Percentiles rank a stretch among this genome's conserved stretches.
Conservation (phyloP, 2,329 filamentous ascomycete species). For the Nigrograna mackinnonii region DNA sequence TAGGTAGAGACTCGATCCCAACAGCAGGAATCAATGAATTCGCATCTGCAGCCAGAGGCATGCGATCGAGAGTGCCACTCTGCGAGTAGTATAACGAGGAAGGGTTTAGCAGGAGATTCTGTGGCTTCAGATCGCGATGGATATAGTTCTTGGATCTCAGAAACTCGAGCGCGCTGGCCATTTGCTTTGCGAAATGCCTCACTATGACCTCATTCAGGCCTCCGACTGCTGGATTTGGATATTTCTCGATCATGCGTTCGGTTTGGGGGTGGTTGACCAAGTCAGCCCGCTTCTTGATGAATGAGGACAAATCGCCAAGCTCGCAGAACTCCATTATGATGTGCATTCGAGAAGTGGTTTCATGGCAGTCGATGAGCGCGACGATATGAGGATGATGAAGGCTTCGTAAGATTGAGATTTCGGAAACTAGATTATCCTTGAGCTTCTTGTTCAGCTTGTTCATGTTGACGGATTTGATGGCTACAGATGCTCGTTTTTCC, state of each 20-base stretch:
- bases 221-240: slow-evolving; percentile 79
- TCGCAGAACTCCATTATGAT: slow-evolving; percentile 99
- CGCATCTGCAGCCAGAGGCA: slow-evolving; percentile 77
- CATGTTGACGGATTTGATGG: slow-evolving; percentile 95
- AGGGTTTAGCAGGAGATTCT: slow-evolving; percentile 90
- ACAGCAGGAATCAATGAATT: slow-evolving; percentile 80
- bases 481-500: slow-evolving; percentile 81
- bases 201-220: slow-evolving; percentile 97
- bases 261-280: slow-evolving; percentile 80
- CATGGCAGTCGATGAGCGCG: slow-evolving; percentile 90
- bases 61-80: slow-evolving; percentile 51
- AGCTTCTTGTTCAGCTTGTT: slow-evolving; percentile 92
- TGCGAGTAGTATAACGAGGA: slow-evolving; percentile 70
- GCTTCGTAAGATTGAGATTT: slow-evolving; percentile 93
- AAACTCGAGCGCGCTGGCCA: slow-evolving; percentile 89
- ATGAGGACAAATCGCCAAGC: slow-evolving; percentile 88
- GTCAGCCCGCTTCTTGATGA: slow-evolving; percentile 92
- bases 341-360: slow-evolving; percentile 86
- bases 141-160: slow-evolving; percentile 84
- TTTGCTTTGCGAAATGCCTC: slow-evolving; percentile 93
- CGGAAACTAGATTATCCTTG: slow-evolving; percentile 91
- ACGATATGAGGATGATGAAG: slow-evolving; percentile 97
- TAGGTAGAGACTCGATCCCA: slow-evolving; percentile 82
- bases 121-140: slow-evolving; percentile 95
- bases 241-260: slow-evolving; percentile 88